Conservation (phyloP, 176 grass and related monocot genomes). For the Oryza rufipogon region DNA sequence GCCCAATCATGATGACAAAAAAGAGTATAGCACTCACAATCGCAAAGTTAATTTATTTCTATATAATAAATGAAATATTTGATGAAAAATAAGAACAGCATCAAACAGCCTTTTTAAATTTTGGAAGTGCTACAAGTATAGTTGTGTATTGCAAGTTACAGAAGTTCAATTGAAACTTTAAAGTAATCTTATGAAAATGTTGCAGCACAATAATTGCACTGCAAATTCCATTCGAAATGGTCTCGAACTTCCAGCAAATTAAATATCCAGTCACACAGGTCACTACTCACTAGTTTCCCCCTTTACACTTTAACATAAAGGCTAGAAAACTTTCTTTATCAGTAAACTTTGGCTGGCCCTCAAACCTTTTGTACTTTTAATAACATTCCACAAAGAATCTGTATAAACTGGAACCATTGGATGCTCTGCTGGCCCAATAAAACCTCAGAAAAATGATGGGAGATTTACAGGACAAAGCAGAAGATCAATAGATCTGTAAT, state of each 20-base stretch:
- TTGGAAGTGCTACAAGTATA: not conserved
- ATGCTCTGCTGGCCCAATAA: not conserved
- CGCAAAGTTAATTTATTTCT: constrained; percentile 14
- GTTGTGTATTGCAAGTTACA: constrained; percentile 1
- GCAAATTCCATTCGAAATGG: not conserved
- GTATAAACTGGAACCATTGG: not conserved
- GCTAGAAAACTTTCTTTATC: constrained; percentile 6
- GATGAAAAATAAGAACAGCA: not conserved
- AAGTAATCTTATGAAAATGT: not conserved
- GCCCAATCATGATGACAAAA: not conserved
- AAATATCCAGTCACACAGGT: not conserved
- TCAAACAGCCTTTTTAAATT: not conserved
- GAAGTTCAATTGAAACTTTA: not conserved
- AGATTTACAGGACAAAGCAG: constrained; percentile 14
- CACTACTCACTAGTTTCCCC: not conserved
- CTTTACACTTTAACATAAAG: not conserved
- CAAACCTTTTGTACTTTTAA: constrained; percentile 5
- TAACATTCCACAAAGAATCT: not conserved
- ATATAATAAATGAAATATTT: constrained; percentile 15
- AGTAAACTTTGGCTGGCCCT: not conserved
- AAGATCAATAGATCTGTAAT: not conserved
- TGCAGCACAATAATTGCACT: not conserved
- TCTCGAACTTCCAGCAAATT: not conserved
- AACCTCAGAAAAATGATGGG: constrained; percentile 26
- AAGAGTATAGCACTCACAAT: constrained; percentile 12